A percentile compares a stretch with the other conserved stretches of the same genome.
These are phyloP conservation scores for Hansenula lynferdii DNA, from an alignment of 1,139 yeast genomes.

Conservation along the genomic window DNA sequence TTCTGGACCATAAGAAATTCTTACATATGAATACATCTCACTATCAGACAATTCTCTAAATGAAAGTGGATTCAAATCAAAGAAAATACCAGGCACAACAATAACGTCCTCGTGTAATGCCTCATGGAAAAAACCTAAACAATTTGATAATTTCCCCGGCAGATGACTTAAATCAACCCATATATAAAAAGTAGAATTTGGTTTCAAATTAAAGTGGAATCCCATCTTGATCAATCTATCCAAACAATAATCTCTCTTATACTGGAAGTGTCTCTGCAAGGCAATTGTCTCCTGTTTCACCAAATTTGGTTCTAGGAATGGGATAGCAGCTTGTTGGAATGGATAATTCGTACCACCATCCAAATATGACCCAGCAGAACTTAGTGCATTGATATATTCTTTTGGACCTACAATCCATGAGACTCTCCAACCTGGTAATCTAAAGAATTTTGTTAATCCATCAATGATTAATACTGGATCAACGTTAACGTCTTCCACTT, in stretches of 20 bases:
- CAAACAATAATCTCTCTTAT: slow-evolving; percentile 58
- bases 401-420: slow-evolving; percentile 70
- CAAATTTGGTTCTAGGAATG: slow-evolving; percentile 48
- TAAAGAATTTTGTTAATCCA: slow-evolving; percentile 61
- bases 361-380: slow-evolving; percentile 59
- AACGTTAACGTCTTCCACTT: slow-evolving; percentile 50
- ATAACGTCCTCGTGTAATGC: slow-evolving; percentile 61
- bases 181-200: slow-evolving; percentile 60
- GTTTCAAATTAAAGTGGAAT: slow-evolving; percentile 46
- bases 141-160: slow-evolving; percentile 56
- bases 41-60: slow-evolving; percentile 57
- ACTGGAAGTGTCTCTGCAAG: slow-evolving; percentile 53
- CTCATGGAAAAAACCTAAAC: slow-evolving; percentile 66
- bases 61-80: slow-evolving; percentile 61
- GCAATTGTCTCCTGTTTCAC: slow-evolving; percentile 57
- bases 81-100: slow-evolving; percentile 65
- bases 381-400: slow-evolving; percentile 51
- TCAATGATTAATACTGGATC: slow-evolving; percentile 63
- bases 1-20: slow-evolving; percentile 65
- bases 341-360: slow-evolving; percentile 69
- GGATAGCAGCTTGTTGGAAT: slow-evolving; percentile 59
- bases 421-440: slow-evolving; percentile 68
- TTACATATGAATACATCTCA: slow-evolving; percentile 59
- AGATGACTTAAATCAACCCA: slow-evolving; percentile 59
- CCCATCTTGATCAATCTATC: slow-evolving; percentile 53